Conservation (phyloP, 805 yeast genomes). For the Saturnispora galanensis region DNA sequence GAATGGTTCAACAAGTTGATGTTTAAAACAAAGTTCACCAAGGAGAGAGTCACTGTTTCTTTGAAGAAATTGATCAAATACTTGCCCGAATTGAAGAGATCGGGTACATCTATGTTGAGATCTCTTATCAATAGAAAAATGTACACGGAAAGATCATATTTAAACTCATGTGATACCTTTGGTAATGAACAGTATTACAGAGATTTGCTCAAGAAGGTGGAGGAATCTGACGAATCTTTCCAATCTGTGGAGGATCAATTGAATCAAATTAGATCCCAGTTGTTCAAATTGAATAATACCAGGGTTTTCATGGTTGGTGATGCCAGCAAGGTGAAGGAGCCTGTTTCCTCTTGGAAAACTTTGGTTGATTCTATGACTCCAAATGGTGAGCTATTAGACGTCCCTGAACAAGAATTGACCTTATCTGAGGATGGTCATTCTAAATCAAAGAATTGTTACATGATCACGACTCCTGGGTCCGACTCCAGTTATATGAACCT, state of each 20-base stretch:
- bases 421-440: slow-evolving; percentile 46
- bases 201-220: slow-evolving; percentile 37
- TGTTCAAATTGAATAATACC: slow-evolving; percentile 50
- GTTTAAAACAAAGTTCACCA: slow-evolving; percentile 61
- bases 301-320: slow-evolving; percentile 69
- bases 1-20: slow-evolving; percentile 66
- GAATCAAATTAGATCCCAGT: slow-evolving; percentile 38
- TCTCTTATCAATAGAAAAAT: slow-evolving; percentile 42
- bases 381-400: slow-evolving; percentile 11
- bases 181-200: slow-evolving; percentile 49
- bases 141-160: slow-evolving; percentile 49
- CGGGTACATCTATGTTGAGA: slow-evolving; percentile 52
- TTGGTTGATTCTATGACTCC: slow-evolving; percentile 21
- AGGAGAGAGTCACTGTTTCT: slow-evolving; percentile 55
- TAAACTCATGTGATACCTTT: slow-evolving; percentile 57
- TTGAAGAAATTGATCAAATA: slow-evolving; percentile 52
- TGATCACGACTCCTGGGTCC: slow-evolving; percentile 72
- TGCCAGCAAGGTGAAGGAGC: slow-evolving; percentile 37
- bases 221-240: slow-evolving; percentile 35
- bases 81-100: slow-evolving; percentile 53
- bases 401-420: slow-evolving; percentile 46
- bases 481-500: slow-evolving; percentile 66
- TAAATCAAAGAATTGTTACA: slow-evolving; percentile 45
- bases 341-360: slow-evolving; percentile 50
- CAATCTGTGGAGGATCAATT: slow-evolving; percentile 35